Evolutionary conservation across 805 yeast species (phyloP).

Genomic region (Nakazawaea peltata): DNA sequence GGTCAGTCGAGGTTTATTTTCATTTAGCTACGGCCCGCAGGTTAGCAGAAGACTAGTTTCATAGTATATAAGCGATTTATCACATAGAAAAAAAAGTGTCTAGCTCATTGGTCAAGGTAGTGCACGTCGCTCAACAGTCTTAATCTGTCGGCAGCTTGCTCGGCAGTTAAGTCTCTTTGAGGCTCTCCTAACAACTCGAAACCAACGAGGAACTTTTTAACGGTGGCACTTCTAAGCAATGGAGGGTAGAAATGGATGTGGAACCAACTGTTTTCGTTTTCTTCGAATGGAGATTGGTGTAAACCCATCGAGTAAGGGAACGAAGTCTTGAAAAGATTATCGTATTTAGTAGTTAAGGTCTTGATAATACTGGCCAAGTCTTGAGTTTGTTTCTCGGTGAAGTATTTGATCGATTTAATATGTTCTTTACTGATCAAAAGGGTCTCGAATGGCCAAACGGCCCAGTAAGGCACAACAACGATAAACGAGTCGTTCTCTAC

Average conservation of each 20-base stretch:
- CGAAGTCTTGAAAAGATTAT: conserved; percentile 58
- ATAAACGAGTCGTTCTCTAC: conserved; percentile 54
- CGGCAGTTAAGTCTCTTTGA: conserved; percentile 63
- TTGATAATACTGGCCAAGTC: conserved; percentile 53
- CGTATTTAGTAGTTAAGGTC: conserved; percentile 53
- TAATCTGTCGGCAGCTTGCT: conserved; percentile 53
- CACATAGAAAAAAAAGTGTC: too few species aligned
- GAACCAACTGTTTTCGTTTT: conserved; percentile 42
- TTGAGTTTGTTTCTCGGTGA: conserved; percentile 34
- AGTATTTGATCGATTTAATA: conserved; percentile 38
- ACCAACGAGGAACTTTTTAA: conserved; percentile 69
- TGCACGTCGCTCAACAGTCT: conserved; percentile 33
- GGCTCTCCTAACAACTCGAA: conserved; percentile 61
- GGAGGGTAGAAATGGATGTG: conserved; percentile 81
- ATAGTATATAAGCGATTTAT: too few species aligned
- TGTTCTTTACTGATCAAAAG: conserved; percentile 51
- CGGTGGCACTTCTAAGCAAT: conserved; percentile 64
- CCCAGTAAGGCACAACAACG: conserved; percentile 76
- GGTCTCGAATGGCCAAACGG: conserved; percentile 76
- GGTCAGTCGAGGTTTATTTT: too few species aligned
- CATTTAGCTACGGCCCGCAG: too few species aligned
- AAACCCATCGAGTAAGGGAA: conserved; percentile 81
- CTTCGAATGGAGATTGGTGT: conserved; percentile 64
- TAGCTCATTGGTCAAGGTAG: too few species aligned
- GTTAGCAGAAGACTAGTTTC: too few species aligned